Evolutionary conservation across 2,329 filamentous ascomycete genomes (phyloP), one percentile per base, ranked within the genome.

Genomic region (Fusarium neocosmosporiellum): DNA sequence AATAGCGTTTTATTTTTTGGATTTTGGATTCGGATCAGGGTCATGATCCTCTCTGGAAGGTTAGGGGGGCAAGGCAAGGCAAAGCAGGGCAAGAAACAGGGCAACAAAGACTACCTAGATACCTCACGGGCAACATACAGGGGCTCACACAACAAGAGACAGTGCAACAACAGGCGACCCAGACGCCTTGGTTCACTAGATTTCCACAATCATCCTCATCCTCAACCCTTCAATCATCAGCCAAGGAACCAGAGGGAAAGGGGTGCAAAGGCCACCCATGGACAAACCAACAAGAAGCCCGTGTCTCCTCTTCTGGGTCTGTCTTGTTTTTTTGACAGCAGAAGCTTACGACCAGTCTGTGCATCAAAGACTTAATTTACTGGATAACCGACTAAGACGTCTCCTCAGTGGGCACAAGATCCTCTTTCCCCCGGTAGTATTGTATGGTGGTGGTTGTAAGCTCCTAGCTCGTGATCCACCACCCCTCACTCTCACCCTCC

Each of bases 1-100:
- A 58, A 69, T 34, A 74, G 71, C 72, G 72, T 74, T 74, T 66
- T 20, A 29, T 48, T 48, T 48, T 48, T 48, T 43, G 4, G 14
- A 13, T 43, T 46, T 48, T 46, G 41, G 14, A 46, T 46, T 46
- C 27, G 41, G 41, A 46, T 46, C 41, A 46, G 8, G 41, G 22
- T 18, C 22, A 46, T 46, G 43, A 48, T 48, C 43, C 43, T 29
- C 16, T 48, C 24, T 48, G 43, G 43, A 48, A 18, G 22, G 43
- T 16, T 16, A 50, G 34, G 33, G 46, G 59, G 9, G 41, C 13
- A 16, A 18, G 14, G 41, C 41, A 46, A 46, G 43, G 50, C 37
- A 39, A 39, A 20, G 37, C 37, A 69, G 54, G 54, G 9, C 13
- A 43, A 66, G 59, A 31, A 66, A 66, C 37, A 41, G 59, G 59